Conservation (phyloP, 768 basidiomycete species). For the Cystoderma amianthinum region DNA sequence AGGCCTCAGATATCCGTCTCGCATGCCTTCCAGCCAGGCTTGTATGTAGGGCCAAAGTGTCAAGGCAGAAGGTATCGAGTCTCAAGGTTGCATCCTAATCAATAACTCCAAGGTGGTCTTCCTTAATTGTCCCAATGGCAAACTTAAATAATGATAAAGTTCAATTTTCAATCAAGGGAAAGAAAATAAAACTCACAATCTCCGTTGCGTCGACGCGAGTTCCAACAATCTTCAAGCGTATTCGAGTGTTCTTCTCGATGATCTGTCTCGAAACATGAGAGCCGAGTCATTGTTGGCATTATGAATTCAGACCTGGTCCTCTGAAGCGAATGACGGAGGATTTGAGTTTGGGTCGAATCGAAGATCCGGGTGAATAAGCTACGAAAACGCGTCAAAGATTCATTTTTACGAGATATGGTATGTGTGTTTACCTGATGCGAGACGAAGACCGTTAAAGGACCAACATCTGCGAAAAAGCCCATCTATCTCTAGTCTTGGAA, state of each 20-base stretch:
- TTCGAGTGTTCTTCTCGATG: constrained; percentile 88
- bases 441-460: constrained; percentile 90
- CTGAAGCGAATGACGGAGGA: constrained; percentile 93
- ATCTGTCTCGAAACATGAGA: too few relatives aligned
- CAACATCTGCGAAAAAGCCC: constrained; percentile 98
- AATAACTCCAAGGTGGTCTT: constrained; percentile 93
- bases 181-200: constrained; percentile 55
- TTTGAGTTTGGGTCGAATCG: constrained; percentile 94
- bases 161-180: not conserved
- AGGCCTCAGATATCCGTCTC: too few relatives aligned
- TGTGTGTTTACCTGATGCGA: constrained; percentile 89
- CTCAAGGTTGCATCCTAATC: constrained; percentile 53
- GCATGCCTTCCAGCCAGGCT: not conserved
- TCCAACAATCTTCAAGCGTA: constrained; percentile 96
- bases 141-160: constrained; percentile 61
- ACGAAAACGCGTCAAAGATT: constrained; percentile 2
- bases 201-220: constrained; percentile 97
- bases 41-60: not conserved
- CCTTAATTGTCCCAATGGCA: constrained; percentile 96
- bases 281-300: not conserved
- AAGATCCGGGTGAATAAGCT: constrained; percentile 94
- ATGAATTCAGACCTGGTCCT: constrained; percentile 62
- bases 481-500: constrained; percentile 45
- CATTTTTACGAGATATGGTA: too few relatives aligned
- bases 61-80: not conserved